Evolutionary conservation across 1,284 basidiomycete species (phyloP), one percentile per base, ranked within the genome.

Genomic region (Exsudoporus floridanus): DNA sequence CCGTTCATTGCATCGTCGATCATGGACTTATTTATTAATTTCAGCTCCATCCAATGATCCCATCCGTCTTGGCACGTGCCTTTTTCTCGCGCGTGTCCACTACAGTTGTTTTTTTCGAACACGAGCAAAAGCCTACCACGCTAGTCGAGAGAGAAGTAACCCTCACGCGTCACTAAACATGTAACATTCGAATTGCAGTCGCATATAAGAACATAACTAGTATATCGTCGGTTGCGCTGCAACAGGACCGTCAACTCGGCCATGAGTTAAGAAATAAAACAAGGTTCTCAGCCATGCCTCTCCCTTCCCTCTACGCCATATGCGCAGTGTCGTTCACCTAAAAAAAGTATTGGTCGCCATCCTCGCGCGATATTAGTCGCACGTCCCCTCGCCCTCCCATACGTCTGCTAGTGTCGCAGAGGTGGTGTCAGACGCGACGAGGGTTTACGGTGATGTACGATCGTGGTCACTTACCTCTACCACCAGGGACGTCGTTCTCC

Each of bases 401-500:
- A 74, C 74, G 16, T 63, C 73, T 0, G 70, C 66, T 55, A 30
- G 28, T 9, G 41, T 30, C 40, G 38, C 6, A 30, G 23, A 14
- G 36, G 66, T 64, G 64, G 42, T 13, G 36, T 62, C 40, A 52
- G 39, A 16, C 23, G 33, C 14, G 19, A 16, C 0, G 4, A 8
- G 5, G 30, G 6, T 3, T 19, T 4, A 33, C 2, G 21, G 21
- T 21, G 30, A 5, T 3, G 23, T 4, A 33, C 2, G 21, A 28
- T 21, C 12, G 12, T 10, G 10, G 4, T 14, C 18, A 31, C 53
- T 23, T 46, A 58, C 57, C 57, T 57, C 45, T 30, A 68, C 77
- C 79, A 50, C 79, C 79, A 2, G 81, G 80, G 7, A 60, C 54
- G 50, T 79, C 75, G 56, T 58, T 62, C 60, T 79, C 67, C 39